Conservation (phyloP, 2,329 filamentous ascomycete genomes). For the Aspergillus fructus region DNA sequence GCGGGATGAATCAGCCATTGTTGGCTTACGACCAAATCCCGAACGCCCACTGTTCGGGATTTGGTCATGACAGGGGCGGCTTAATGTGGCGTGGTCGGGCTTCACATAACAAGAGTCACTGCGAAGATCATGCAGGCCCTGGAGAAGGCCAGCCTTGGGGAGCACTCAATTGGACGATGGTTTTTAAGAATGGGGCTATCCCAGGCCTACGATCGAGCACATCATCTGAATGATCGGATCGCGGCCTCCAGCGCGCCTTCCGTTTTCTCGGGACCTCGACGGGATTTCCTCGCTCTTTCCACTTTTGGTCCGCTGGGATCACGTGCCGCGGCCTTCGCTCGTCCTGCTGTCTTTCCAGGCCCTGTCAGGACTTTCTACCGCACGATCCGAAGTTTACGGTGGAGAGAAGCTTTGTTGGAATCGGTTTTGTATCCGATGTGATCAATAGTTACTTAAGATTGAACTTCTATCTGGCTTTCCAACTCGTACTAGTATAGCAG, state of each 20-base stretch:
- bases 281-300: background rate
- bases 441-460: no score
- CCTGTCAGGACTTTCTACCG: background rate
- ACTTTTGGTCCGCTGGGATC: background rate
- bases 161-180: background rate
- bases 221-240: background rate
- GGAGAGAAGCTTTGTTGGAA: background rate
- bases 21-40: slow-evolving; percentile 33
- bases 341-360: background rate
- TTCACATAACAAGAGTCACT: background rate
- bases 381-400: background rate
- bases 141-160: background rate
- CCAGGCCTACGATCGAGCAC: background rate
- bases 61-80: slow-evolving; percentile 19
- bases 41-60: slow-evolving; percentile 37
- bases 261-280: background rate
- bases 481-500: background rate
- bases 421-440: background rate
- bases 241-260: background rate
- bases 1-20: slow-evolving; percentile 30
- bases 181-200: background rate
- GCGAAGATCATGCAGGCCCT: background rate
- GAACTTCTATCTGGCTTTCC: no score
- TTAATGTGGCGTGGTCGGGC: slow-evolving; percentile 14
- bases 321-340: background rate